Conservation (phyloP, 2,329 filamentous ascomycete genomes). For the Talaromyces funiculosus region DNA sequence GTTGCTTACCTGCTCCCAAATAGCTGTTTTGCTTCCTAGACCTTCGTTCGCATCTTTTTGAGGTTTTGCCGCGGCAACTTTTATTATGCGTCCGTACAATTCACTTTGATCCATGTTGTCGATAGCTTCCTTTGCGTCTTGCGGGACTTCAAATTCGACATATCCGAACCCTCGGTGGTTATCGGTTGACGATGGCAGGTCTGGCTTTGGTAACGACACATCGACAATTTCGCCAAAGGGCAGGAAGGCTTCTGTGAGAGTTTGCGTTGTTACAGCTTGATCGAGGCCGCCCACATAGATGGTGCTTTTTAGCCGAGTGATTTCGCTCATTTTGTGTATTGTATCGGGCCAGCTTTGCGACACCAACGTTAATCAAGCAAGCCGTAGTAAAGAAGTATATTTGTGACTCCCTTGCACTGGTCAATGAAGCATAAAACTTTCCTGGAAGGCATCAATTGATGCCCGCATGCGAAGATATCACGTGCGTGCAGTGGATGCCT, state of each 20-base stretch:
- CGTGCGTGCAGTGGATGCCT: constrained; percentile 10
- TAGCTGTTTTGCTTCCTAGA: constrained; percentile 82
- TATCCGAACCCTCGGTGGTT: constrained; percentile 91
- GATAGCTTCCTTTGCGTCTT: constrained; percentile 89
- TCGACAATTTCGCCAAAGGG: constrained; percentile 95
- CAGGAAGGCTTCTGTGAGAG: constrained; percentile 84
- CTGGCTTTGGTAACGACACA: constrained; percentile 82
- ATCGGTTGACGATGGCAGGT: constrained; percentile 70
- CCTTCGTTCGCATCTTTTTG: constrained; percentile 85
- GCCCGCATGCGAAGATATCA: constrained; percentile 6
- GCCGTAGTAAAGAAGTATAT: too few relatives aligned
- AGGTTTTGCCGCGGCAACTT: constrained; percentile 84
- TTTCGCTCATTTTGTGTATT: constrained; percentile 59
- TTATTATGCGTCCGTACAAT: constrained; percentile 85
- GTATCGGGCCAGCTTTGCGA: not conserved
- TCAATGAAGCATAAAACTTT: not conserved
- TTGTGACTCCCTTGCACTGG: not conserved
- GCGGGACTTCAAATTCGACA: constrained; percentile 81
- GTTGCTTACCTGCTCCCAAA: constrained; percentile 85
- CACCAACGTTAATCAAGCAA: not conserved
- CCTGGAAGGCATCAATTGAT: not conserved
- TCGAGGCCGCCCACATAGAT: constrained; percentile 89
- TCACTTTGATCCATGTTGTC: constrained; percentile 99
- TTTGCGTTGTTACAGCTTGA: constrained; percentile 65
- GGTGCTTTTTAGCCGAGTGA: constrained; percentile 78